Evolutionary conservation across 768 basidiomycete species (phyloP).

Genomic region (Mycena belliarum): DNA sequence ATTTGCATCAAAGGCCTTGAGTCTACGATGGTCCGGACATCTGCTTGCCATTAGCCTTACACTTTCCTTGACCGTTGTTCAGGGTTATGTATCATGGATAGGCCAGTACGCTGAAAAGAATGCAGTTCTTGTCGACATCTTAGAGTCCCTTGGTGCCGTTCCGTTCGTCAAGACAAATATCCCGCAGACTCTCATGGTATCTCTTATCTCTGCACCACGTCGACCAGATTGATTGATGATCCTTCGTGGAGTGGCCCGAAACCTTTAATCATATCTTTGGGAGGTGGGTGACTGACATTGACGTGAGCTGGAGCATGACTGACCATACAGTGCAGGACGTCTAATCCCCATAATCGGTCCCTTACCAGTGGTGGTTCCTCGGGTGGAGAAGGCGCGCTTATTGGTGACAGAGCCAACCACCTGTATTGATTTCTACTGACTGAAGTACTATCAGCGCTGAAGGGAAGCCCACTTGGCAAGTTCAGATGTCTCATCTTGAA

Average conservation of each 20-base stretch:
- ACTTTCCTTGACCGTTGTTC: neutral
- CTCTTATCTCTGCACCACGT: neutral
- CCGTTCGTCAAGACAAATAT: slow-evolving; percentile 73
- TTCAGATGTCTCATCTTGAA: neutral
- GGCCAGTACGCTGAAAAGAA: slow-evolving; percentile 60
- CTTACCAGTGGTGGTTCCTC: slow-evolving; percentile 80
- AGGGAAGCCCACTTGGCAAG: slow-evolving; percentile 45
- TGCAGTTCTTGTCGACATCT: slow-evolving; percentile 62
- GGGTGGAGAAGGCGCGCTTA: slow-evolving; percentile 82
- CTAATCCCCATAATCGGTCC: slow-evolving; percentile 72
- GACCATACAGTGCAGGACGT: slow-evolving; percentile 37
- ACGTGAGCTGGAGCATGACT: neutral
- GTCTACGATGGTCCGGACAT: slow-evolving; percentile 54
- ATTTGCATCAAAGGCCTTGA: slow-evolving; percentile 68
- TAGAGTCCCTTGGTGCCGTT: slow-evolving; percentile 69
- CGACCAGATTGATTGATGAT: no score
- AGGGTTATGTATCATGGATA: slow-evolving; percentile 76
- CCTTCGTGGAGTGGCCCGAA: slow-evolving; percentile 61
- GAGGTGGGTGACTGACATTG: slow-evolving; percentile 28
- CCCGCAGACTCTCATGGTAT: slow-evolving; percentile 77
- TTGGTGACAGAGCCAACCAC: slow-evolving; percentile 40
- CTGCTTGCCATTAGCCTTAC: neutral
- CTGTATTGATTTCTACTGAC: neutral
- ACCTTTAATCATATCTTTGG: slow-evolving; percentile 81
- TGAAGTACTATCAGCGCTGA: slow-evolving; percentile 37